phyloP scores from a whole-genome alignment of 1,284 basidiomycete species.

The Naganishia albida region DNA sequence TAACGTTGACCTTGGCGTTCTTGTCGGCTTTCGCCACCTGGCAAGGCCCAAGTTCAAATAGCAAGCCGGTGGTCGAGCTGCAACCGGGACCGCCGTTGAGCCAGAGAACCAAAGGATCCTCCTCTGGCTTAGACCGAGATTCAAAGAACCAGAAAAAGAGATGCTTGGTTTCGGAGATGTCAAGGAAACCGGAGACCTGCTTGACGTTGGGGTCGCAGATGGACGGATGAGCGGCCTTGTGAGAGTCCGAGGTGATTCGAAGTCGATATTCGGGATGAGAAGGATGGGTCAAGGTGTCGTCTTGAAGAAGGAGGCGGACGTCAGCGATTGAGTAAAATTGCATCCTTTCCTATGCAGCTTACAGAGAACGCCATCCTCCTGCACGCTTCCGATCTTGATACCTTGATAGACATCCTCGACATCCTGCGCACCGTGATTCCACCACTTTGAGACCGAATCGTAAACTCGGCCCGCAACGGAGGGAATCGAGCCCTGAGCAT shows the following conservation, averaged over 20 bases:
- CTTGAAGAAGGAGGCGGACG: constrained; percentile 29
- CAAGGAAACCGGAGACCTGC: constrained; percentile 86
- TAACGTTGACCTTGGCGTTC: constrained; percentile 57
- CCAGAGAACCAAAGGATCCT: constrained; percentile 84
- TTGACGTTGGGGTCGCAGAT: constrained; percentile 81
- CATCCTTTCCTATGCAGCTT: constrained; percentile 56
- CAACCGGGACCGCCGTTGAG: constrained; percentile 59
- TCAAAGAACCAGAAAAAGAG: constrained; percentile 50
- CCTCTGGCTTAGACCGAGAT: constrained; percentile 72
- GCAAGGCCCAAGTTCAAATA: constrained; percentile 80
- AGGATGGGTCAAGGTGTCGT: constrained; percentile 71
- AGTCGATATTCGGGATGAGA: constrained; percentile 69
- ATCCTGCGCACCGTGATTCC: neutral
- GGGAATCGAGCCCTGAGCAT: constrained; percentile 22
- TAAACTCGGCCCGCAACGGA: constrained; percentile 26
- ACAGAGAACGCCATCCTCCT: constrained; percentile 64
- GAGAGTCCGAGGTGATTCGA: constrained; percentile 59
- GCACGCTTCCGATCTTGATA: constrained; percentile 56
- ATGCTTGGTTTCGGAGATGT: constrained; percentile 80
- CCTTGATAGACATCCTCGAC: constrained; percentile 54
- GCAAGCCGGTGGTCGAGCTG: constrained; percentile 67
- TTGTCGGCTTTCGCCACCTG: constrained; percentile 67
- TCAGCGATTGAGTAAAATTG: constrained; percentile 9
- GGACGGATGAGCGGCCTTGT: constrained; percentile 12
- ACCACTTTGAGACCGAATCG: constrained; percentile 22